These are phyloP conservation scores for Emydomyces testavorans DNA, from an alignment of 2,329 filamentous ascomycete species.

Conservation along the genomic window DNA sequence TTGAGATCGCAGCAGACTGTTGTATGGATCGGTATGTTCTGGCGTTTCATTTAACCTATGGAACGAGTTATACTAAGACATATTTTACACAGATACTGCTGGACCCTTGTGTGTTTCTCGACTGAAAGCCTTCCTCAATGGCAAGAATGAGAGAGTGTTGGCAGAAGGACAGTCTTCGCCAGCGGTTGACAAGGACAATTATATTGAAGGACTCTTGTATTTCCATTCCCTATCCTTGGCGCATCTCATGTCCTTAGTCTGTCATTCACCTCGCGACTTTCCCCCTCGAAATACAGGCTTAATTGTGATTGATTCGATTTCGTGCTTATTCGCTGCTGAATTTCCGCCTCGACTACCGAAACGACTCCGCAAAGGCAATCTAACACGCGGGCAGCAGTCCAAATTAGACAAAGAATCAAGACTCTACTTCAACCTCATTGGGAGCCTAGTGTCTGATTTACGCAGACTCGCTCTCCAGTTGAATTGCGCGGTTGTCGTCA, in stretches of 20 bases:
- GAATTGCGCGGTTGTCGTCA: conserved; percentile 60
- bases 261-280: conserved; percentile 52
- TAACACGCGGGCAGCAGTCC: conserved; percentile 21
- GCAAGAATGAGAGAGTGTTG: neutral
- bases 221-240: conserved; percentile 48
- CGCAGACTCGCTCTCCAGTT: conserved; percentile 63
- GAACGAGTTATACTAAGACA: conserved; percentile 13
- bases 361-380: conserved; percentile 31
- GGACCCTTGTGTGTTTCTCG: conserved; percentile 40
- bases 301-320: conserved; percentile 66
- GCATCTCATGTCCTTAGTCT: conserved; percentile 60
- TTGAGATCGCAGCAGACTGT: conserved; percentile 52
- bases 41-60: neutral
- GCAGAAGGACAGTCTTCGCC: neutral
- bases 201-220: conserved; percentile 39
- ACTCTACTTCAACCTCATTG: conserved; percentile 48
- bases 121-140: conserved; percentile 38
- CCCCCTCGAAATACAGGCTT: conserved; percentile 54
- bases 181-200: neutral
- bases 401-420: conserved; percentile 13
- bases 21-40: conserved; percentile 66
- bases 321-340: conserved; percentile 62
- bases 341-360: conserved; percentile 48
- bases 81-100: conserved; percentile 35
- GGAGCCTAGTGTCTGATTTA: conserved; percentile 48